Evolutionary conservation across 2,329 filamentous ascomycete genomes (phyloP), one percentile per base, ranked within the genome.

Genomic region (Daldinia sp.): DNA sequence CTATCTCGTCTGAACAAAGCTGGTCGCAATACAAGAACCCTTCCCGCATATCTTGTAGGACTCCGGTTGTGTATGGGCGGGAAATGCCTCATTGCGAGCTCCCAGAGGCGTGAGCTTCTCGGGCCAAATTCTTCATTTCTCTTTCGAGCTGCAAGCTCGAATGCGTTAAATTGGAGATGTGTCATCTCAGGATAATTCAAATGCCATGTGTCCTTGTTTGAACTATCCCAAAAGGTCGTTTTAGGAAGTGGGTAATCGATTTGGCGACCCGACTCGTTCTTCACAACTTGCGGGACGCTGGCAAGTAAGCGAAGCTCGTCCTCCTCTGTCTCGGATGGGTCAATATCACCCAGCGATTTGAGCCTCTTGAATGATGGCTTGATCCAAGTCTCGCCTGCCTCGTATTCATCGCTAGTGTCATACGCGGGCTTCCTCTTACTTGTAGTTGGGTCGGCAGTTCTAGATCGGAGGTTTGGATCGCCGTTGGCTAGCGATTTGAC

Each of bases 141-240:
- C 0, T 76, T 75, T 29, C 76, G 69, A 1, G 86, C 85, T 13
- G 83, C 85, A n/a, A 79, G 73, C 15, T 79, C 76, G 72, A 87
- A 88, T 1, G 82, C 83, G 30, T 83, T 80, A 58, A 83, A 82
- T 63, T 89, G 86, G 5, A 85, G 77, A 58, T 85, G 81, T 0
- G 83, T 87, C 85, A 90, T 88, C 64, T 87, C 83, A 0, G 87
- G 87, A 68, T 90, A 90, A 51, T 84, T 73, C 3, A 87, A 77
- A 66, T 90, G 87, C 81, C 86, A 87, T 0, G 84, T 87, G 17
- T 72, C 77, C 57, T 77, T 78, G 67, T 88, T 82, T 43, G 79
- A 78, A 3, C 77, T 76, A 47, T 83, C 81, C 87, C 87, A 90
- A 69, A 84, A 90, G 0, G 79, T 79, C 5, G 78, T 80, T 66